Percentiles rank a stretch among this genome's conserved stretches.
These are phyloP conservation scores for Dactylellina leptospora DNA, from an alignment of 2,329 filamentous ascomycete species.

Conservation along the genomic window DNA sequence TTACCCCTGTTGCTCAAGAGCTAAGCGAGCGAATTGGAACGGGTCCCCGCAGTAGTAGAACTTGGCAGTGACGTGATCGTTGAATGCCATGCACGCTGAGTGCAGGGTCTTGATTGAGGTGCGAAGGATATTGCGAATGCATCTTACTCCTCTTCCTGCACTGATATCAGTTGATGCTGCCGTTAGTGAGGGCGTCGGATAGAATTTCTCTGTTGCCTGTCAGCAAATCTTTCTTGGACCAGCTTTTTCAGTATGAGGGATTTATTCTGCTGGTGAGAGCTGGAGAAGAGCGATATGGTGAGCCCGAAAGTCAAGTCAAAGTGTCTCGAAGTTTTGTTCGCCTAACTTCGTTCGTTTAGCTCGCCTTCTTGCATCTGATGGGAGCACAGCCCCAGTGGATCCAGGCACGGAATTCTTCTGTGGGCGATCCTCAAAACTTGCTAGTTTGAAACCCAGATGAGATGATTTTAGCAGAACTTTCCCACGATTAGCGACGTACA, in stretches of 20 bases:
- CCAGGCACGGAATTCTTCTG: slow-evolving; percentile 28
- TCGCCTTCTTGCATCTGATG: background rate
- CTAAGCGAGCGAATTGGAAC: slow-evolving; percentile 44
- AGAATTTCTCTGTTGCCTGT: too few relatives aligned
- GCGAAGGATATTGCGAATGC: too few relatives aligned
- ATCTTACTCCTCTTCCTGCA: background rate
- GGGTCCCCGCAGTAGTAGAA: background rate
- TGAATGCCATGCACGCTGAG: background rate
- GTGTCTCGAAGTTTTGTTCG: background rate
- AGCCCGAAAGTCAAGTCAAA: background rate
- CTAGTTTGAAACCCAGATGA: slow-evolving; percentile 12
- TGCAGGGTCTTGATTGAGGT: too few relatives aligned
- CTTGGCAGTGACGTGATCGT: background rate
- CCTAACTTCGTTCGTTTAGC: slow-evolving; percentile 15
- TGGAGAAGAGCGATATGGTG: background rate
- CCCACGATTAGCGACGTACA: slow-evolving; percentile 42
- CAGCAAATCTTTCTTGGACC: background rate
- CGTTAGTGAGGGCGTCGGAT: too few relatives aligned
- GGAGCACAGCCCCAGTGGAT: slow-evolving; percentile 49
- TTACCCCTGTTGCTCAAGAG: background rate
- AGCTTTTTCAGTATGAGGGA: slow-evolving; percentile 23
- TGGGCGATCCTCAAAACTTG: slow-evolving; percentile 8
- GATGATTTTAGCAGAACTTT: slow-evolving; percentile 5
- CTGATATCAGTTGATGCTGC: too few relatives aligned
- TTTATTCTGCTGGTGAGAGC: slow-evolving; percentile 16